Conservation (phyloP, 495 filamentous ascomycete genomes). For the Daldinia childiae region DNA sequence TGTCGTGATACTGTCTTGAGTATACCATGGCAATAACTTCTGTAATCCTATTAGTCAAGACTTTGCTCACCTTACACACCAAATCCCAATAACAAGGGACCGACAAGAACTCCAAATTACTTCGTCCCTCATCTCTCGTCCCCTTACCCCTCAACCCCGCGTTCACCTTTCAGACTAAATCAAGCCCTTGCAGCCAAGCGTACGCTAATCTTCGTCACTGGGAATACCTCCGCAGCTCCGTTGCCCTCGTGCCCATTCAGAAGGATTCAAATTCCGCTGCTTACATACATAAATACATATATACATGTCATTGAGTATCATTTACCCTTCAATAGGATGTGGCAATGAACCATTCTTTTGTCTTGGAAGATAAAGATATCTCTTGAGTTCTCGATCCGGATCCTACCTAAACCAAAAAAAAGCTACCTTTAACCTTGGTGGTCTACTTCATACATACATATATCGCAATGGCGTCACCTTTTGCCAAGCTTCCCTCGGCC, state of each 20-base stretch:
- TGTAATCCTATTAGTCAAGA: conserved; percentile 35
- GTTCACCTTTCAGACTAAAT: conserved; percentile 17
- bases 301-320: conserved; percentile 6
- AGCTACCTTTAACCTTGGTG: neutral
- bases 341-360: neutral
- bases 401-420: neutral
- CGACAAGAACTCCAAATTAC: conserved; percentile 4
- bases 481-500: conserved; percentile 39
- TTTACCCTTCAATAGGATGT: neutral
- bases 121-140: neutral
- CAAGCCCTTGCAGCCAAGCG: conserved; percentile 34
- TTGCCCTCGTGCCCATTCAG: conserved; percentile 29
- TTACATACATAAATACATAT: neutral
- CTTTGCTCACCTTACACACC: conserved; percentile 9
- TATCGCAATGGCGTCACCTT: conserved; percentile 16
- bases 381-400: conserved; percentile 7
- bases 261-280: conserved; percentile 19
- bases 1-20: conserved; percentile 28
- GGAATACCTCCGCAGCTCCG: conserved; percentile 40
- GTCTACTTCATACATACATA: neutral
- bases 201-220: conserved; percentile 29
- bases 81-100: conserved; percentile 26
- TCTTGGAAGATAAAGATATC: conserved; percentile 13
- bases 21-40: conserved; percentile 6
- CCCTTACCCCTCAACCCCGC: conserved; percentile 36